These are phyloP conservation scores for Vaccinium macrocarpon DNA, from an alignment of 148 eudicot genomes.

Conservation along the genomic window DNA sequence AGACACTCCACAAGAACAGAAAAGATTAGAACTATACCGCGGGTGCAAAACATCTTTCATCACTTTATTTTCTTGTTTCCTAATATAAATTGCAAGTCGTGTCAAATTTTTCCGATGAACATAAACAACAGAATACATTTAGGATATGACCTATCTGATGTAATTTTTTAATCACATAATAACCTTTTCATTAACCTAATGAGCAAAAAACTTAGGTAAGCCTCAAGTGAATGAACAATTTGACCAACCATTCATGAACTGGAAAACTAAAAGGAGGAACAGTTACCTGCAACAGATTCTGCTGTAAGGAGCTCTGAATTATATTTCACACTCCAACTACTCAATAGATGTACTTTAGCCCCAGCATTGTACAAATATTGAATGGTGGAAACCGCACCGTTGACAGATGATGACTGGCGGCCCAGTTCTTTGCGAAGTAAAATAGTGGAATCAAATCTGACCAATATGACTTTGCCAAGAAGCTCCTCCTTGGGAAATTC, in stretches of 20 bases:
- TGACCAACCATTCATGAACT: constrained; percentile 5
- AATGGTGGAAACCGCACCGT: constrained; percentile 50
- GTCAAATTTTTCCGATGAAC: neutral
- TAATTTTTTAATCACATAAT: neutral
- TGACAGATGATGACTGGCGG: constrained; percentile 25
- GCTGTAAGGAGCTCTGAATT: constrained; percentile 35
- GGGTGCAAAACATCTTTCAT: neutral
- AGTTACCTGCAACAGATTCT: constrained; percentile 59
- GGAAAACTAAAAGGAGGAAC: neutral
- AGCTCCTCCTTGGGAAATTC: constrained; percentile 61
- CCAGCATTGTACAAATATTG: constrained; percentile 54
- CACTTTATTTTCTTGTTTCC: neutral
- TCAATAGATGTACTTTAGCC: constrained; percentile 53
- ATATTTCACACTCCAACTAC: constrained; percentile 53
- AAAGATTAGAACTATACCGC: neutral
- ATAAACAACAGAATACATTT: neutral
- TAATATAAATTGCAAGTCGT: neutral
- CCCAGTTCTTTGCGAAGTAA: constrained; percentile 36
- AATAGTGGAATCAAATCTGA: constrained; percentile 71
- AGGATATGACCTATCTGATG: neutral
- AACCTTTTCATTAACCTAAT: neutral
- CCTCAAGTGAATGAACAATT: neutral
- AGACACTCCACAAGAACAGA: neutral
- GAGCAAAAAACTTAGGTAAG: neutral
- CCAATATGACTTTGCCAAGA: constrained; percentile 58